Evolutionary conservation across 129 eudicot species (phyloP).

Genomic region (Flaveria ramosissima): DNA sequence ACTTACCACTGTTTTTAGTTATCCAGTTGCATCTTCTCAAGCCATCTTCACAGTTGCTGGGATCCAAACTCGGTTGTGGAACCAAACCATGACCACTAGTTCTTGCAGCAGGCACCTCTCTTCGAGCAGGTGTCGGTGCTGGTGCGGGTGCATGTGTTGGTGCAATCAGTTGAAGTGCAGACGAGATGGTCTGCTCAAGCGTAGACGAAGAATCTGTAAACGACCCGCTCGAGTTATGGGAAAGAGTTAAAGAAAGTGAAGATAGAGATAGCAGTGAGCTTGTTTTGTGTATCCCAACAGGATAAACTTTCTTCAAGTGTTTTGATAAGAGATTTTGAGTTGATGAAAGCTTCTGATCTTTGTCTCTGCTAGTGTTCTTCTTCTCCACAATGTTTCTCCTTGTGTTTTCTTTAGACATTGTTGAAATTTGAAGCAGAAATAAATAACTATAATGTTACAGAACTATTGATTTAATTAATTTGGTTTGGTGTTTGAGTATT

Average conservation of each 20-base stretch:
- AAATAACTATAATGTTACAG: conserved; percentile 12
- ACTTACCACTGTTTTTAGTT: conserved; percentile 87
- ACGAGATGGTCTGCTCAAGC: conserved; percentile 67
- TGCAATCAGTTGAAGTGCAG: conserved; percentile 63
- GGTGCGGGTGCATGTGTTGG: conserved; percentile 41
- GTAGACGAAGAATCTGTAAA: conserved; percentile 64
- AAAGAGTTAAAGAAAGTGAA: conserved; percentile 76
- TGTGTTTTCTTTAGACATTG: conserved; percentile 66
- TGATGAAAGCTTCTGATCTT: conserved; percentile 45
- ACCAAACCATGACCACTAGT: conserved; percentile 34
- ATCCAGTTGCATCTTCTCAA: conserved; percentile 92
- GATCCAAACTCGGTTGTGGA: conserved; percentile 36
- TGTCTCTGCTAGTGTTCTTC: conserved; percentile 35
- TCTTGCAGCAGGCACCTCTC: conserved; percentile 38
- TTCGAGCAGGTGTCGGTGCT: conserved; percentile 37
- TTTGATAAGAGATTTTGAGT: conserved; percentile 51
- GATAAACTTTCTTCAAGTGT: conserved; percentile 86
- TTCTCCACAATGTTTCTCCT: conserved; percentile 49
- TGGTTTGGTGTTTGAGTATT: conserved; percentile 29
- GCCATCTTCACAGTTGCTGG: conserved; percentile 48
- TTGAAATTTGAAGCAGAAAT: conserved; percentile 23
- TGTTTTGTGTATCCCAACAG: conserved; percentile 66
- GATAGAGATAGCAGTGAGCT: conserved; percentile 75
- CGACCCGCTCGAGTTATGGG: conserved; percentile 76
- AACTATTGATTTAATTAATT: conserved; percentile 26